Evolutionary conservation across 352 stramenopile species (phyloP), one percentile per base, ranked within the genome.

Genomic region (Pythium scleroteichum): DNA sequence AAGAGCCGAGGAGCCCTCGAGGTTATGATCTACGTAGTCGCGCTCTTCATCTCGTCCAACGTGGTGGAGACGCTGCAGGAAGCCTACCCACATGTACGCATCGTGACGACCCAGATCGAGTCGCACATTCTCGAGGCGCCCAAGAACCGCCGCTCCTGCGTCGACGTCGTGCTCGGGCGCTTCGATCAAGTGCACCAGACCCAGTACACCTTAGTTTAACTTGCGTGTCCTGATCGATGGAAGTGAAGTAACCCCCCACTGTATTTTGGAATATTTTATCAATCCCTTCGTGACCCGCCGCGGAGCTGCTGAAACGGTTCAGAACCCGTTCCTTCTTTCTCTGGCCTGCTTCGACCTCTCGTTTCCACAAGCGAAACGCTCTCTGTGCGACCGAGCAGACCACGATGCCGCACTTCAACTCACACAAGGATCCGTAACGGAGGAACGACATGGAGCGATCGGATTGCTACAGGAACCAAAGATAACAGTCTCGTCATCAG

Each of bases 1-100:
- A 71, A 77, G 32, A 67, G 64, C 24, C 70, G 73, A 5, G 76
- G 79, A 0, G 79, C 79, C 4, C 75, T 83, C 7, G 71, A 81
- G 14, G 57, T 68, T 9, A 79, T 79, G 66, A 76, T 86, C 42
- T 82, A 71, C 5, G 26, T 88, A 0, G 76, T 85, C 3, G 59
- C 76, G 8, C 39, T 86, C 0, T 73, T 85, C 32, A 70, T 80
- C 8, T 64, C 70, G 0, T 42, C 57, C 6, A 64, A 81, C 22
- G 68, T 73, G 6, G 69, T 82, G 16, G 64, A 59, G 27, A 73
- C 58, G n/a, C 22, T 88, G 7, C 68, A 71, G 16, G 38, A 54
- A 1, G 38, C 14, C 13, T 81, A 78, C 51, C 74, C 76, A 1
- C 48, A 68, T 8, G 56, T 82, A 1, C 61, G 50, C 17, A 55